Percentiles rank a stretch among this genome's conserved stretches.
Evolutionary conservation across 805 yeast genomes (phyloP).

Genomic region (Kodamaea sagamina): DNA sequence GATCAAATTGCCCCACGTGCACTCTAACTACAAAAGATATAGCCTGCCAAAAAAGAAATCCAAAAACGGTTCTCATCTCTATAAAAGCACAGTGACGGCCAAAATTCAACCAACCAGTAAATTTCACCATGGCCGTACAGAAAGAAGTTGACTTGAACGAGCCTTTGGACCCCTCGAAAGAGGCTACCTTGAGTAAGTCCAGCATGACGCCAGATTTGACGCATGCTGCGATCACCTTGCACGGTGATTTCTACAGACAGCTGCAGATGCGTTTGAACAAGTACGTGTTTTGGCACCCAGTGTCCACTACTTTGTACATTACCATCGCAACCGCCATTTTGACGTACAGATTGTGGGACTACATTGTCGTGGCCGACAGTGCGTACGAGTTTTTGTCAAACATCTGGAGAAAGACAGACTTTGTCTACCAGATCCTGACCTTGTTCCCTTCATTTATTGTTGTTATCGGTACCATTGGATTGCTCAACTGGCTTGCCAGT

Average conservation of each 20-base stretch:
- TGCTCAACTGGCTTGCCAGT: conserved; percentile 44
- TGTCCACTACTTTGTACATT: conserved; percentile 27
- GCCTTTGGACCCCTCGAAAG: conserved; percentile 55
- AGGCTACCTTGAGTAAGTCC: conserved; percentile 53
- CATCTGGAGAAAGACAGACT: conserved; percentile 25
- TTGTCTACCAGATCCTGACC: conserved; percentile 27
- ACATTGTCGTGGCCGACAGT: conserved; percentile 32
- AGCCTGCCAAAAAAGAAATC: background rate
- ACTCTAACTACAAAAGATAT: background rate
- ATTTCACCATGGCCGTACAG: conserved; percentile 42
- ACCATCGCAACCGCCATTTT: conserved; percentile 22
- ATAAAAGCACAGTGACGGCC: background rate
- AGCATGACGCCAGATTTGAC: conserved; percentile 57
- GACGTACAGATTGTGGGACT: conserved; percentile 30
- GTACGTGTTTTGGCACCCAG: conserved; percentile 48
- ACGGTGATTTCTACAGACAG: conserved; percentile 59
- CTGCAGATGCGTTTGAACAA: conserved; percentile 50
- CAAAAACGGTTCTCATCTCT: background rate
- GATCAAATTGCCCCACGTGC: conserved; percentile 9
- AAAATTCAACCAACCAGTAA: background rate
- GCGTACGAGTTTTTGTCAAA: conserved; percentile 30
- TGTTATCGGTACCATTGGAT: conserved; percentile 38
- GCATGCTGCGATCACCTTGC: conserved; percentile 60
- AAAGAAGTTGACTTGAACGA: conserved; percentile 52
- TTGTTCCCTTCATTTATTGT: conserved; percentile 43